Evolutionary conservation across 306 rosid genomes (phyloP), one percentile per base, ranked within the genome.

Genomic region (Vigna angularis): DNA sequence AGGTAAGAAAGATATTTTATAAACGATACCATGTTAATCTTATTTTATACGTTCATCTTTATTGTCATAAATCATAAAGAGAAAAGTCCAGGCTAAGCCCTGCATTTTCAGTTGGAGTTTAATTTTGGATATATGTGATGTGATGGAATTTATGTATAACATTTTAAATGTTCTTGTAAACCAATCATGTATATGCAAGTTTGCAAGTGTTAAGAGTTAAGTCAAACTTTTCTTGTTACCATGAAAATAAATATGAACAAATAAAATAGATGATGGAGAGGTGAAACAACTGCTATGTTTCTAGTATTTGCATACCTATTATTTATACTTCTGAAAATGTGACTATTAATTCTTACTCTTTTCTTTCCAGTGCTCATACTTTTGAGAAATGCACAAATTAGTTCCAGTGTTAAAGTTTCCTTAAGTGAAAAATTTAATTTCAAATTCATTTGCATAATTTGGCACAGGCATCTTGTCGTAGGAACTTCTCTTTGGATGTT

Each of bases 401-500:
- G 28, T 56, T 65, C 30, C 13, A 16, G 14, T 51, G n/a, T 62
- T 73, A 57, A 74, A 38, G 73, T 80, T 74, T 61, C 77, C 57
- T 70, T 64, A 28, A 34, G 36, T 57, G 57, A 24, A 67, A 78
- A 59, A 16, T 18, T 79, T 79, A 66, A 75, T 61, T 64, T 58
- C 59, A 70, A 52, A 72, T 82, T 53, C 81, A 76, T 86, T 62
- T 65, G 53, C 62, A 78, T 82, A 77, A 65, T 81, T 45, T 85
- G 84, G 77, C 74, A 5, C 92, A 94, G 97, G 97, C 97, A 86
- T 92, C 97, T 53, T 92, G 97, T 82, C 95, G 98, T 59, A 88
- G 97, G 88, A 92, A 86, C 75, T 90, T 94, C 83, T 87, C 98
- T 34, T 82, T 94, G 88, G 98, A 92, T 3, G 92, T 94, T 82